These are phyloP conservation scores for Colletotrichum aenigma DNA, from an alignment of 2,329 filamentous ascomycete species.

Conservation along the genomic window DNA sequence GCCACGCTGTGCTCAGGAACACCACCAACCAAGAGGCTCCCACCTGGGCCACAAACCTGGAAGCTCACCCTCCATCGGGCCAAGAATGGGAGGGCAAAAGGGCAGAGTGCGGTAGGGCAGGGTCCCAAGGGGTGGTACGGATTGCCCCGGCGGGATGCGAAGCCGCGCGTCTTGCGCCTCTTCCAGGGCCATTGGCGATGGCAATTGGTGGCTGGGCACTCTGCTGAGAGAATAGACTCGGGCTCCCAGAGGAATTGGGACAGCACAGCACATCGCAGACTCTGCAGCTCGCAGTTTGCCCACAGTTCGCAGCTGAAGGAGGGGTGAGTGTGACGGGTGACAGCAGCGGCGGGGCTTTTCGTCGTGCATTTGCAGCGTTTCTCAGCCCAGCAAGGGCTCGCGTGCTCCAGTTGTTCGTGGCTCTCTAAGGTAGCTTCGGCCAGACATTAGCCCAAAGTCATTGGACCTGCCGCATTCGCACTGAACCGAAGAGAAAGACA, in stretches of 20 bases:
- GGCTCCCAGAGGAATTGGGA: background rate
- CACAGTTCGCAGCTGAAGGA: background rate
- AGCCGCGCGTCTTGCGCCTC: slow-evolving; percentile 12
- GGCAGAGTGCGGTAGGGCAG: background rate
- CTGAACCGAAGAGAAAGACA: background rate
- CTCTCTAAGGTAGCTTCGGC: background rate
- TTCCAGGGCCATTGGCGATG: background rate
- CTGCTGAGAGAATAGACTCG: background rate
- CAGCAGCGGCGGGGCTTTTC: background rate
- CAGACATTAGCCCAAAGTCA: background rate
- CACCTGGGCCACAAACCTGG: background rate
- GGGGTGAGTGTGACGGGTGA: background rate
- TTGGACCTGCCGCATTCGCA: background rate
- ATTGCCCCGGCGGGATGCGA: background rate
- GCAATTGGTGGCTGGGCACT: background rate
- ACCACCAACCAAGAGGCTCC: background rate
- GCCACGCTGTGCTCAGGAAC: background rate
- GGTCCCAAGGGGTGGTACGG: background rate
- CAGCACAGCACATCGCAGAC: background rate
- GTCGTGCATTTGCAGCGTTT: background rate
- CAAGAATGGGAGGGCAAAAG: background rate
- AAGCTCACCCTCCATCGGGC: background rate
- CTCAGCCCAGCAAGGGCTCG: slow-evolving; percentile 4
- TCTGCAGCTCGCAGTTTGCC: background rate
- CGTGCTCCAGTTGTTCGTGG: background rate